phyloP scores from a whole-genome alignment of 2,329 filamentous ascomycete species.

The Dactylellina parvicollis region DNA sequence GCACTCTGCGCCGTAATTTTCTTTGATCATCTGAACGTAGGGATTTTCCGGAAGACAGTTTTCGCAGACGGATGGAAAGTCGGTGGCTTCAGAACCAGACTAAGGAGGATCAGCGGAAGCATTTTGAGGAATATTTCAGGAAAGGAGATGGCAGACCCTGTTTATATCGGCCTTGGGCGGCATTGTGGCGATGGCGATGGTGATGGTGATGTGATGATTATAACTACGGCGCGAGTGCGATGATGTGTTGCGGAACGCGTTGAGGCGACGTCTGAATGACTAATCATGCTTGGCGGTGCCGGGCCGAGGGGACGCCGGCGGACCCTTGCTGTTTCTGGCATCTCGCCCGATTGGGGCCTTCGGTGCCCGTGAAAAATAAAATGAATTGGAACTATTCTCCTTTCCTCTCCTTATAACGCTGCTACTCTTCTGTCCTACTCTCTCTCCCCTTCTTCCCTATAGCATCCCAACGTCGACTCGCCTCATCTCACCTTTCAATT shows the following conservation, averaged over 20 bases:
- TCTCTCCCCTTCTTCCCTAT: background rate
- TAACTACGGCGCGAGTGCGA: background rate
- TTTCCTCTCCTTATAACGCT: background rate
- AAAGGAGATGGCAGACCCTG: conserved; percentile 25
- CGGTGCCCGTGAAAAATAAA: conserved; percentile 36
- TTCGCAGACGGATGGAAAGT: conserved; percentile 88
- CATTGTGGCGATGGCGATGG: conserved; percentile 49
- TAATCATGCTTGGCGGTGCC: background rate
- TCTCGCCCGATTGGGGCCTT: conserved; percentile 50
- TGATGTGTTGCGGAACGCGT: conserved; percentile 30
- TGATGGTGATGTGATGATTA: conserved; percentile 3
- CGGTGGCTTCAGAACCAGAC: conserved; percentile 93
- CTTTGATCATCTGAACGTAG: conserved; percentile 98
- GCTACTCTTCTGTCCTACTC: background rate
- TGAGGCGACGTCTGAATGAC: conserved; percentile 1
- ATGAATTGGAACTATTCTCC: background rate
- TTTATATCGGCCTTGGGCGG: conserved; percentile 58
- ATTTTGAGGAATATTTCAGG: conserved; percentile 85
- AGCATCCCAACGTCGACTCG: background rate
- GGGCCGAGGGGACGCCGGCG: conserved; percentile 26
- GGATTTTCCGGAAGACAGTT: conserved; percentile 95
- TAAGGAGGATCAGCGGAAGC: conserved; percentile 61
- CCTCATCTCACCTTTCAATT: background rate
- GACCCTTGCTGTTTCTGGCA: background rate
- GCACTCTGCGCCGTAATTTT: conserved; percentile 76